Conservation (phyloP, 495 filamentous ascomycete genomes). For the Aspergillus nanangensis region DNA sequence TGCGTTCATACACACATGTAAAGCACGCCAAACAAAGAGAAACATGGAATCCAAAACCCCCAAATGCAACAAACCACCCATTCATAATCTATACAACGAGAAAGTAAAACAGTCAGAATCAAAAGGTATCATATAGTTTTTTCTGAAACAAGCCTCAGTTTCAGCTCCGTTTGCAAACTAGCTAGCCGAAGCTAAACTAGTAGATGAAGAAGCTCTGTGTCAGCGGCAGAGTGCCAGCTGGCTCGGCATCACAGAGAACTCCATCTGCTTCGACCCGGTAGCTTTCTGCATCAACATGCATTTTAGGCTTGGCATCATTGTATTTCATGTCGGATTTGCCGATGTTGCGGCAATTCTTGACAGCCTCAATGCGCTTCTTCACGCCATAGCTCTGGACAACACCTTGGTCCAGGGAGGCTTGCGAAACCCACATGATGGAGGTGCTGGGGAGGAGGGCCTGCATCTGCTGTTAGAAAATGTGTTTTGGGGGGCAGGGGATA, state of each 20-base stretch:
- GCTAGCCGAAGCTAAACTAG: too few relatives aligned
- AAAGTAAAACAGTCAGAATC: not conserved
- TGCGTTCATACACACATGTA: too few relatives aligned
- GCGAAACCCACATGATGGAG: conserved; percentile 80
- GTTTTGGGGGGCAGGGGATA: too few relatives aligned
- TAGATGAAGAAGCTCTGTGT: conserved; percentile 53
- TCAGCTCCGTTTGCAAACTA: too few relatives aligned
- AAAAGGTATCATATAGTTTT: not conserved
- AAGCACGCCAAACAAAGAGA: too few relatives aligned
- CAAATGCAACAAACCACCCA: not conserved
- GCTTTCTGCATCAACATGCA: conserved; percentile 90
- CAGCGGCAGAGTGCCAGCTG: conserved; percentile 67
- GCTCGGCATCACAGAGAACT: conserved; percentile 67
- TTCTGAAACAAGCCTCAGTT: too few relatives aligned
- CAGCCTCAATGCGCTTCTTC: conserved; percentile 75
- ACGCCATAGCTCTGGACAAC: conserved; percentile 67
- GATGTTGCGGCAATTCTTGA: conserved; percentile 73
- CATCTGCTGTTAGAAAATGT: not conserved
- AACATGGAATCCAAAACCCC: too few relatives aligned
- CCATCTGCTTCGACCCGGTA: conserved; percentile 92
- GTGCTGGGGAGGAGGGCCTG: conserved; percentile 61
- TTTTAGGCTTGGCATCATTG: conserved; percentile 83
- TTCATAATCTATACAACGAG: not conserved
- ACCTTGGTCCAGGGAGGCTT: conserved; percentile 62
- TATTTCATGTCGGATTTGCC: conserved; percentile 92